Evolutionary conservation across 257 asterid genomes (phyloP).

Genomic region (Ligustrum vulgare): DNA sequence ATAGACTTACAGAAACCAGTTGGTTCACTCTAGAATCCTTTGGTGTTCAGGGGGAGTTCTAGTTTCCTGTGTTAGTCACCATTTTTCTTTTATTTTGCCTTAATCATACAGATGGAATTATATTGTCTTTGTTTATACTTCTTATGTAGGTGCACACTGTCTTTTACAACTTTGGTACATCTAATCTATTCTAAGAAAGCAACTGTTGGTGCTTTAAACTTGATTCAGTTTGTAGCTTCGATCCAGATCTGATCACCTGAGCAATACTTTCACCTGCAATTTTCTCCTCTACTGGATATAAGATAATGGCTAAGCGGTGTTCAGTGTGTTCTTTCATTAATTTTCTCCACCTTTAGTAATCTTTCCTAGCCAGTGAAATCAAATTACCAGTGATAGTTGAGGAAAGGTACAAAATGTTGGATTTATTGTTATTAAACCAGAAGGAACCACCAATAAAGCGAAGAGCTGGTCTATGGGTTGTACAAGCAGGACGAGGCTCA

Average conservation of each 20-base stretch:
- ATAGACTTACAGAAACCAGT: neutral
- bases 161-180: constrained; percentile 7
- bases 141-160: neutral
- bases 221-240: constrained; percentile 21
- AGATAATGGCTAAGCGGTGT: constrained; percentile 26
- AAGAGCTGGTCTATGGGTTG: constrained; percentile 81
- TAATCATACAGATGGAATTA: constrained; percentile 16
- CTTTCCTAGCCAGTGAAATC: constrained; percentile 24
- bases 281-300: constrained; percentile 11
- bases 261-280: constrained; percentile 4
- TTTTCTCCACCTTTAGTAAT: constrained; percentile 18
- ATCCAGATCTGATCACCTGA: constrained; percentile 9
- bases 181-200: constrained; percentile 16
- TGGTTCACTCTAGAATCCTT: constrained; percentile 8
- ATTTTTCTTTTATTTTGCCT: constrained; percentile 19
- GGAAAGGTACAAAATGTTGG: constrained; percentile 50
- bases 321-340: constrained; percentile 27
- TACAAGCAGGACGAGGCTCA: constrained; percentile 96
- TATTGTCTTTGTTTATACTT: constrained; percentile 13
- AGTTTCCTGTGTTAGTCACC: constrained; percentile 10
- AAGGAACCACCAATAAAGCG: constrained; percentile 89
- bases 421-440: constrained; percentile 46
- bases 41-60: neutral
- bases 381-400: constrained; percentile 18
- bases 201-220: constrained; percentile 9